These are phyloP conservation scores for Talaromyces trachyspermus DNA, from an alignment of 495 filamentous ascomycete genomes.

Conservation along the genomic window DNA sequence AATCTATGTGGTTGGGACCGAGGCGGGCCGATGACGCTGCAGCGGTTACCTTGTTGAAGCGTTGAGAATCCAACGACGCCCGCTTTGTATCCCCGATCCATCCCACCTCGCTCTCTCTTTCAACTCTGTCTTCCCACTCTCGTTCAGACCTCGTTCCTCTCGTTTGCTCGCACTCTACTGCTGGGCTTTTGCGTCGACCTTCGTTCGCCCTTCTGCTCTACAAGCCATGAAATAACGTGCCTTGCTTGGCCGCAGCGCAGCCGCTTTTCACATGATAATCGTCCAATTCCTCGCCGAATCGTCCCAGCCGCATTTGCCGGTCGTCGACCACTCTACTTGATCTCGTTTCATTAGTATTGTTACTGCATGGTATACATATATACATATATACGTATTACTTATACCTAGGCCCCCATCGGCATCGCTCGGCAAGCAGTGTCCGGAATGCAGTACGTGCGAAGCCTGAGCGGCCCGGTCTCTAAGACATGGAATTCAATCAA, in stretches of 20 bases:
- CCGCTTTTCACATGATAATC: conserved; percentile 8
- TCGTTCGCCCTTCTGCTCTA: neutral
- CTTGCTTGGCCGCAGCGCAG: neutral
- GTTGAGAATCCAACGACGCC: conserved; percentile 9
- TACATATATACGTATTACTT: too few species aligned
- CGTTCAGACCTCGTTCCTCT: neutral
- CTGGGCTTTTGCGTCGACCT: neutral
- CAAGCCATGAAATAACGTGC: neutral
- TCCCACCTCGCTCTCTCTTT: neutral
- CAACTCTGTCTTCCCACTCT: neutral
- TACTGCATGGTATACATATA: conserved; percentile 4
- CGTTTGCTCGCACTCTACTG: neutral
- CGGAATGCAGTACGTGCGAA: conserved; percentile 95
- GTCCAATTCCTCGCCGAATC: conserved; percentile 1
- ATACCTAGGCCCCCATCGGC: neutral
- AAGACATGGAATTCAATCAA: conserved; percentile 99
- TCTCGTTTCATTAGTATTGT: neutral
- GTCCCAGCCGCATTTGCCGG: neutral
- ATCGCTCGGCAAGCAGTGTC: too few species aligned
- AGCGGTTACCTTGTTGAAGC: conserved; percentile 3
- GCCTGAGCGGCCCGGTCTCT: conserved; percentile 89
- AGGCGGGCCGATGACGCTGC: conserved; percentile 9
- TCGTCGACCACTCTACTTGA: neutral
- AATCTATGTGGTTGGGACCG: neutral
- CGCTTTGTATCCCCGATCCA: neutral